phyloP scores from a whole-genome alignment of 1,284 basidiomycete species.

The Takashimella koratensis region DNA sequence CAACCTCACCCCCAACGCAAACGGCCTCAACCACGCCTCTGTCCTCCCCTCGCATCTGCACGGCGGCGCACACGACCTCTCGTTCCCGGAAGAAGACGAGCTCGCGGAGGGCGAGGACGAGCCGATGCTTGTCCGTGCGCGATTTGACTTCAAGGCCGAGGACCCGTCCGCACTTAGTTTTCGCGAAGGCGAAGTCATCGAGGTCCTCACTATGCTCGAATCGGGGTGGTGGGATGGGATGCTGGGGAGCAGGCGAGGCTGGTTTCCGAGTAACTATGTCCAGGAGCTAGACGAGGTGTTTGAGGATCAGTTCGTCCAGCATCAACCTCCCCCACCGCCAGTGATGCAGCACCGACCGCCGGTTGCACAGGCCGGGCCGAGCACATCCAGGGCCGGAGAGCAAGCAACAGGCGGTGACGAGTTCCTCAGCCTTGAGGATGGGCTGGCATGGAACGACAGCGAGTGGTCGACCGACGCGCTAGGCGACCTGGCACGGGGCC shows the following conservation, averaged over 20 bases:
- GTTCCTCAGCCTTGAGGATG: slow-evolving; percentile 27
- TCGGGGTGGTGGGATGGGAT: slow-evolving; percentile 99
- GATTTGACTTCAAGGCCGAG: slow-evolving; percentile 87
- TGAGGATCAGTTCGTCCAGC: background rate
- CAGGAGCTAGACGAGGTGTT: slow-evolving; percentile 61
- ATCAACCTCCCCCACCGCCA: too few relatives aligned
- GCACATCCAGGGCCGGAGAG: background rate
- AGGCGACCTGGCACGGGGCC: slow-evolving; percentile 37
- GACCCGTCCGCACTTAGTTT: slow-evolving; percentile 88
- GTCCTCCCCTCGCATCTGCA: background rate
- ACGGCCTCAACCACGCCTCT: background rate
- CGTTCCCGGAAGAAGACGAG: background rate
- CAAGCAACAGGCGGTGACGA: slow-evolving; percentile 16
- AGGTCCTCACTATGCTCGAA: slow-evolving; percentile 85
- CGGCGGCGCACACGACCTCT: background rate
- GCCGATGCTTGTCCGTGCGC: slow-evolving; percentile 77
- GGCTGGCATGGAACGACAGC: slow-evolving; percentile 18
- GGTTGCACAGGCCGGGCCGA: background rate
- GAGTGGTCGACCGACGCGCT: slow-evolving; percentile 13
- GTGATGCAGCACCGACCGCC: background rate
- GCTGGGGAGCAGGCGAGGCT: slow-evolving; percentile 80
- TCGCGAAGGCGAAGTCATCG: slow-evolving; percentile 80
- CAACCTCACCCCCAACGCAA: background rate
- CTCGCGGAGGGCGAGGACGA: background rate
- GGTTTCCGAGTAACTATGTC: slow-evolving; percentile 98